These are phyloP conservation scores for Thelonectria discophora DNA, from an alignment of 2,329 filamentous ascomycete species.

Conservation along the genomic window DNA sequence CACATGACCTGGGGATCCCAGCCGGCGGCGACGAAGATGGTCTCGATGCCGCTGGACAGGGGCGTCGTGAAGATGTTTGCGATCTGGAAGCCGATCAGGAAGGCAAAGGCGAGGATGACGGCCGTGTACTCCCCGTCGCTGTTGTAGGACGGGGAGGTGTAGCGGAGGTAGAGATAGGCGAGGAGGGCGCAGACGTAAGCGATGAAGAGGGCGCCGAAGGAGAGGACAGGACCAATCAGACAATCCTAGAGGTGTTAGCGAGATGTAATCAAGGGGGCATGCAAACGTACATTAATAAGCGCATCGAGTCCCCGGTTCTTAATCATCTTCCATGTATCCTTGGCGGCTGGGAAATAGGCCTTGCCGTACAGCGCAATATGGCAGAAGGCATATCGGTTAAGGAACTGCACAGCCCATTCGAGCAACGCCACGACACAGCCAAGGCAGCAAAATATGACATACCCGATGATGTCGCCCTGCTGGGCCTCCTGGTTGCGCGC, in stretches of 20 bases:
- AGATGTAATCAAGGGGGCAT: accelerated
- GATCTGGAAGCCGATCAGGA: conserved; percentile 90
- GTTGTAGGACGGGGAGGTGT: conserved; percentile 85
- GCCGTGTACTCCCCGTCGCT: conserved; percentile 71
- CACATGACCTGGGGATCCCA: conserved; percentile 80
- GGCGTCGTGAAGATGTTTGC: conserved; percentile 91
- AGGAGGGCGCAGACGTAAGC: conserved; percentile 83
- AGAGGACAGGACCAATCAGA: conserved; percentile 77
- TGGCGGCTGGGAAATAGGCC: conserved; percentile 84
- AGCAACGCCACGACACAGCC: conserved; percentile 80
- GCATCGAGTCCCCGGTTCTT: conserved; percentile 91
- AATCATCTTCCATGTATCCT: conserved; percentile 91
- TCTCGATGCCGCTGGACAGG: conserved; percentile 87
- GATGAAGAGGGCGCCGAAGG: conserved; percentile 83
- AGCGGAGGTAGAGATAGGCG: conserved; percentile 85
- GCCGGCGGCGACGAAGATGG: conserved; percentile 83
- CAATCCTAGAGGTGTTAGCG: conserved; percentile 65
- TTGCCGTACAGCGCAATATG: conserved; percentile 95
- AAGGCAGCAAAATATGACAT: conserved; percentile 76
- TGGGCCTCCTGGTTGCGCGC: conserved; percentile 69
- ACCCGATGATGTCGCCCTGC: conserved; percentile 74
- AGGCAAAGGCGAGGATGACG: conserved; percentile 83
- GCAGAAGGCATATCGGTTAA: conserved; percentile 92
- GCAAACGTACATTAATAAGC: conserved; percentile 70
- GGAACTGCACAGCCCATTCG: conserved; percentile 86